Base-by-base conservation (phyloP, 352 stramenopile species). In the Globisporangium irregulare region DNA sequence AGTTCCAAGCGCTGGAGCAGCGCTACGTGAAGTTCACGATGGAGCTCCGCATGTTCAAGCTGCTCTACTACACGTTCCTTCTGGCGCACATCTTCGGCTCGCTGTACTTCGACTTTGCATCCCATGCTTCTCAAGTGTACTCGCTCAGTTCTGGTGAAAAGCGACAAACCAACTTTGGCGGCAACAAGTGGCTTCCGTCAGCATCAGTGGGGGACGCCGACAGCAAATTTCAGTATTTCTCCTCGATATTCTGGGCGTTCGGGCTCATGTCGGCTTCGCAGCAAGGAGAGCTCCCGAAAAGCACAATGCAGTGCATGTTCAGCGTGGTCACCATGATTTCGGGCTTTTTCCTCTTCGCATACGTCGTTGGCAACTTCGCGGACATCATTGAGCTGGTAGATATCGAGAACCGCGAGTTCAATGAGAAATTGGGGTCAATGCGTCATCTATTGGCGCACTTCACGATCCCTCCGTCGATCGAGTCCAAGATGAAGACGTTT, bases 21-120 rank as follows among this genome's bases (percentile, higher is more conserved):
- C 75, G 77, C 12, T 84, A 79, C 50, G 59, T 85, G 29, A 84
- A 75, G 41, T 70, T 75, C 14, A 75, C 73, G 10, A 80, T 77
- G 18, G 77, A 87, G 27, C 60, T 87, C 10, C 68, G 80, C 0
- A 43, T 86, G 12, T 84, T 82, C 69, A 87, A 87, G 74, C 72
- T 87, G 1, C 43, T 85, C 15, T 87, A 85, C 67, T 85, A 87
- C 65, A 80, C 76, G 7, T 84, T 84, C 51, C 59, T 87, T 24
- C 67, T 87, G 2, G 70, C 77, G 3, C 79, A 87, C 66, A 66
- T 85, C 27, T 80, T 87, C 32, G 79, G 79, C 8, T 87, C 73
- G 60, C 75, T 83, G 27, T 87, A 76, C 64, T 87, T 82, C 59
- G 75, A 87, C 58, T 87, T 87, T 67, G 78, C 73, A 0, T 76